Percentiles rank a stretch among this genome's conserved stretches.
Evolutionary conservation across 1,284 basidiomycete species (phyloP).

Genomic region (Ganoderma resinaceum): DNA sequence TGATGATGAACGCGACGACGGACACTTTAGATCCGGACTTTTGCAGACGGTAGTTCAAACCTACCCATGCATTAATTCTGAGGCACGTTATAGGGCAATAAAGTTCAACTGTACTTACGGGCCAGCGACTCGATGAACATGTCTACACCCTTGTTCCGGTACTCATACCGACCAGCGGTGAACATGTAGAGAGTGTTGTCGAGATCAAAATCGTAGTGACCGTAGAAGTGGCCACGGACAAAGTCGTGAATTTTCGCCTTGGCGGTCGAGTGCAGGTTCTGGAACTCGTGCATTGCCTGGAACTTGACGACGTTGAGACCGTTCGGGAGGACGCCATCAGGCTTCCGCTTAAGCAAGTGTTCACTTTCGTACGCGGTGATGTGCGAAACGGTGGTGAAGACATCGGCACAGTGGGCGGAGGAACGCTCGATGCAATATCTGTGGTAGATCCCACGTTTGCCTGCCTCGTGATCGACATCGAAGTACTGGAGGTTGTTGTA

Average conservation of each 20-base stretch:
- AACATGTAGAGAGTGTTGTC: conserved; percentile 99
- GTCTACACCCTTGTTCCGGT: conserved; percentile 98
- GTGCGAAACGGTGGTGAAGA: conserved; percentile 98
- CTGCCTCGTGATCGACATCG: conserved; percentile 98
- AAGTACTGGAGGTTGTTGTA: conserved; percentile 99
- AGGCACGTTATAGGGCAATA: neutral
- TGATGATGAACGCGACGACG: conserved; percentile 98
- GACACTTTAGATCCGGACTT: conserved; percentile 82
- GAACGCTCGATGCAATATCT: conserved; percentile 97
- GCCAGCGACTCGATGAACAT: conserved; percentile 99
- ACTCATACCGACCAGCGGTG: conserved; percentile 99
- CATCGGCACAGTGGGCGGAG: conserved; percentile 94
- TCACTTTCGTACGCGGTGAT: conserved; percentile 98
- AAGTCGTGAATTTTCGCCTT: conserved; percentile 99
- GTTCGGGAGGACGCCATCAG: conserved; percentile 97
- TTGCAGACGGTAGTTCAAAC: conserved; percentile 88
- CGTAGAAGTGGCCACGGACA: conserved; percentile 97
- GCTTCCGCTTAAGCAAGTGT: conserved; percentile 96
- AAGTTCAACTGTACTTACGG: conserved; percentile 51
- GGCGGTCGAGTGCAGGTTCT: conserved; percentile 91
- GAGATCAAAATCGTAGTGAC: conserved; percentile 94
- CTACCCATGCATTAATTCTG: conserved; percentile 37
- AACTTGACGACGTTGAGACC: conserved; percentile 98
- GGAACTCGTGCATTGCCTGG: conserved; percentile 95
- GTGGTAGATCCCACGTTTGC: conserved; percentile 93